Evolutionary conservation across 1,139 yeast species (phyloP), one percentile per base, ranked within the genome.

Genomic region (Ogataea hybrid): DNA sequence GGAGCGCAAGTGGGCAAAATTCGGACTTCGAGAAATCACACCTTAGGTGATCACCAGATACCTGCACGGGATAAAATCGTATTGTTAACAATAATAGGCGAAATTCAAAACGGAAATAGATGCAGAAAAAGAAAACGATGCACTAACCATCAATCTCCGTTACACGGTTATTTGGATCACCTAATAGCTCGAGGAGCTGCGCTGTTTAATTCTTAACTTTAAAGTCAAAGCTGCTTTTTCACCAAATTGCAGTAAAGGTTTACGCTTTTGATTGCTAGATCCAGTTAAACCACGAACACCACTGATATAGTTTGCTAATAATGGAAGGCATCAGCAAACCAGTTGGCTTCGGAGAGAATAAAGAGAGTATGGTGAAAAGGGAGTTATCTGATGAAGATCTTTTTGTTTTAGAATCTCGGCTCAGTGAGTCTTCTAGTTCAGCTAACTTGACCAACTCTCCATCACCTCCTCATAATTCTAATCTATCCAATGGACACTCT

Each of bases 61-160:
- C 8, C 20, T 16, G 27, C 32, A 28, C 37, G 18, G 18, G 30
- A 23, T 15, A 20, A 29, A 14, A n/a, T 12, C 30, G 12, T 9
- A 37, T 37, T 37, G 39, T 37, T 37, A 23, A 17, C 14, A 30
- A 35, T 23, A 35, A 35, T 35, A 35, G 32, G 33, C 11, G 22
- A 35, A 35, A 35, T 28, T 35, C 3, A 28, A 28, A 25, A 21
- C 25, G 38, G 38, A 28, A 22, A 25, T 22, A 14, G 23, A 28
- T 21, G 38, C 38, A 35, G 21, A 18, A 18, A 27, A 28, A 25
- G 14, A 22, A 10, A 14, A 35, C 20, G 21, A 30, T 30, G 14
- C 15, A 28, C 22, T 22, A 12, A 22, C 28, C 33, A 35, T 22
- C 25, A 14, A 23, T 28, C 28, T 35, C 38, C 38, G 38, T 35